phyloP scores from a whole-genome alignment of 1,284 basidiomycete genomes.

The Fomitopsis palustris region DNA sequence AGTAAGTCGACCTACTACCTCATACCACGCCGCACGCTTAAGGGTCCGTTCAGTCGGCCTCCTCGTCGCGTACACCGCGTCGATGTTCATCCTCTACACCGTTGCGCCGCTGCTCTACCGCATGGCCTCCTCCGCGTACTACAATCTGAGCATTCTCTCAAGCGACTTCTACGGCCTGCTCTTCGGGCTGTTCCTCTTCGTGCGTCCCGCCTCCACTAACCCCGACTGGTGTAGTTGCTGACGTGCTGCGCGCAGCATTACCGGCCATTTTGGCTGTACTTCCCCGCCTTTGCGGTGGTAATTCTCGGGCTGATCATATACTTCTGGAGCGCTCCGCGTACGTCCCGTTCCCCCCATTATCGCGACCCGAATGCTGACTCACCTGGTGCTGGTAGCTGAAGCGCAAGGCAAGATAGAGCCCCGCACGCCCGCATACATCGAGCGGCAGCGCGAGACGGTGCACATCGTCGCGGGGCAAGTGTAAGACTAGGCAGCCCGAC shows the following conservation, averaged over 20 bases:
- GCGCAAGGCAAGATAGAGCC: constrained; percentile 70
- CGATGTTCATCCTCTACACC: constrained; percentile 83
- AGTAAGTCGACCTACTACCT: constrained; percentile 36
- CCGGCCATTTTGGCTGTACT: constrained; percentile 81
- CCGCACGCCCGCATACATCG: constrained; percentile 58
- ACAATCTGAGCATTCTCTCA: constrained; percentile 78
- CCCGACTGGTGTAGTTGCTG: not conserved
- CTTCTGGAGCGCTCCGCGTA: constrained; percentile 80
- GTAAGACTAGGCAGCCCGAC: constrained; percentile 7
- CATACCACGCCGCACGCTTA: not conserved
- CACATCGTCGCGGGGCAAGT: constrained; percentile 23
- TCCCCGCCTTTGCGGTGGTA: constrained; percentile 67
- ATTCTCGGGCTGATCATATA: constrained; percentile 73
- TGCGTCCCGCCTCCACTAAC: constrained; percentile 27
- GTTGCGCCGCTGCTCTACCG: constrained; percentile 83
- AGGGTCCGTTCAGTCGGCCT: constrained; percentile 52
- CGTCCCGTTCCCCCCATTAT: constrained; percentile 27
- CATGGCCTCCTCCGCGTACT: constrained; percentile 78
- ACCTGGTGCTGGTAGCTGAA: constrained; percentile 50
- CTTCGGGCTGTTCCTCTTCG: constrained; percentile 52
- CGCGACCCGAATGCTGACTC: not conserved
- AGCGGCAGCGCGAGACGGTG: constrained; percentile 23
- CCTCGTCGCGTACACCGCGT: constrained; percentile 70
- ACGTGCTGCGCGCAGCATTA: constrained; percentile 52
- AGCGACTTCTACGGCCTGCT: constrained; percentile 84